A percentile compares a stretch with the other conserved stretches of the same genome.
phyloP scores from a whole-genome alignment of 345 rosid genomes.

The Eucalyptus camaldulensis region DNA sequence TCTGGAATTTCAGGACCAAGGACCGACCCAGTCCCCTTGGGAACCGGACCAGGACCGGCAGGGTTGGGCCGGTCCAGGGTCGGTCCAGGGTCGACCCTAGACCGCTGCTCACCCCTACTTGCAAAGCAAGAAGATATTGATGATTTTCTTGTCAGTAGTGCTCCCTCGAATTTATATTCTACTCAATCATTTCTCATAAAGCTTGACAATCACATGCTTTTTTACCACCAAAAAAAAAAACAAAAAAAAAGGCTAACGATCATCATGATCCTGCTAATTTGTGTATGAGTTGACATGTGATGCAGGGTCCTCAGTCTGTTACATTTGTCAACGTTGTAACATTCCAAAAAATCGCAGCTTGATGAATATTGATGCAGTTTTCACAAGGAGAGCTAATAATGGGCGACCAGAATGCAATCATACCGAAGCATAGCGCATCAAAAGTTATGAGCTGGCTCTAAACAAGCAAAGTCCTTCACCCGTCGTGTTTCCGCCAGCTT shows the following conservation, averaged over 20 bases:
- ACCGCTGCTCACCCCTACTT: no score
- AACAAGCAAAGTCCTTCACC: no score
- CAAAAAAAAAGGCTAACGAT: no score
- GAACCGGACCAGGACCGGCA: no score
- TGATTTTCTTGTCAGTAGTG: slow-evolving; percentile 97
- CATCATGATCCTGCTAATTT: neutral
- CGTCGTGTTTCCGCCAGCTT: no score
- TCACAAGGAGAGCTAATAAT: neutral
- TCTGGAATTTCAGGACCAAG: no score
- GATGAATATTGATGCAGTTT: neutral
- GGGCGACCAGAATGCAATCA: neutral
- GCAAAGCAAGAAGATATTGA: slow-evolving; percentile 85
- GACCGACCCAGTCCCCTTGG: no score
- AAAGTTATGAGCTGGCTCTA: no score
- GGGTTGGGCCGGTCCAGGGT: no score
- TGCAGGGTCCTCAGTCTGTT: slow-evolving; percentile 90
- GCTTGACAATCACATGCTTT: neutral
- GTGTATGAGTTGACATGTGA: neutral
- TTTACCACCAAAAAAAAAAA: no score
- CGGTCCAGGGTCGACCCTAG: no score
- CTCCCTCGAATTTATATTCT: slow-evolving; percentile 68
- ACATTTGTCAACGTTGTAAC: slow-evolving; percentile 74
- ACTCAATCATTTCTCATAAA: neutral
- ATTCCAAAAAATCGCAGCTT: slow-evolving; percentile 76
- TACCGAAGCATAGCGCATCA: neutral